phyloP scores from a whole-genome alignment of 106 monocot genomes.

The Phalaenopsis aphrodite region DNA sequence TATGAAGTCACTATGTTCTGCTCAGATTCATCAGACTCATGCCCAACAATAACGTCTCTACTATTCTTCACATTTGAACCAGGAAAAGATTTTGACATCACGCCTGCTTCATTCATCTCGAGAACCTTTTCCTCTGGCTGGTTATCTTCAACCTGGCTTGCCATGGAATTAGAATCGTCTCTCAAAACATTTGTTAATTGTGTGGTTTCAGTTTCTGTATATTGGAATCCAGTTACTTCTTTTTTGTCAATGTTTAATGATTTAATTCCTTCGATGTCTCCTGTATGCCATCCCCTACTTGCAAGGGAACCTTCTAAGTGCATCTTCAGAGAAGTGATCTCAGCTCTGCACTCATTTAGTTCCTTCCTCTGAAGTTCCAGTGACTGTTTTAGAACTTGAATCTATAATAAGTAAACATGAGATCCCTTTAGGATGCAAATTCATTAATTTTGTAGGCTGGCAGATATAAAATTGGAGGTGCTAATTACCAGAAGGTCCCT shows the following conservation, averaged over 20 bases:
- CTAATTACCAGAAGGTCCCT: constrained; percentile 62
- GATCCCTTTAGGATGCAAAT: not conserved
- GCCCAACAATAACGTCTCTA: constrained; percentile 5
- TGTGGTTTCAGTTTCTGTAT: constrained; percentile 15
- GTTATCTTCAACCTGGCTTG: constrained; percentile 17
- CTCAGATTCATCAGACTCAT: constrained; percentile 11
- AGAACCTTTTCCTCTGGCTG: constrained; percentile 30
- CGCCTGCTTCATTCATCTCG: constrained; percentile 29
- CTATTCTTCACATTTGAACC: constrained; percentile 19
- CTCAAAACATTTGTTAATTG: constrained; percentile 4
- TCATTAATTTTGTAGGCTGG: not conserved
- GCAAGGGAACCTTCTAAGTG: constrained; percentile 73
- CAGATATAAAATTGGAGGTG: not conserved
- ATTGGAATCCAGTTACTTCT: constrained; percentile 18
- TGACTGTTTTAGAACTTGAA: constrained; percentile 68
- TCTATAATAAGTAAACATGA: constrained; percentile 27
- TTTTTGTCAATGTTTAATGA: constrained; percentile 17
- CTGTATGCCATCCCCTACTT: constrained; percentile 26
- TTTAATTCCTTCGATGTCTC: constrained; percentile 23
- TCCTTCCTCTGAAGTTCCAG: constrained; percentile 85
- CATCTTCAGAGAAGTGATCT: constrained; percentile 96
- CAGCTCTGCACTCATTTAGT: constrained; percentile 84
- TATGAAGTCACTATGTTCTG: constrained; percentile 11
- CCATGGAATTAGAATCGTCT: constrained; percentile 8
- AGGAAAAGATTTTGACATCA: constrained; percentile 13